Conservation (phyloP, 108 stramenopile genomes). For the Pseudonitzschia multiseries region DNA sequence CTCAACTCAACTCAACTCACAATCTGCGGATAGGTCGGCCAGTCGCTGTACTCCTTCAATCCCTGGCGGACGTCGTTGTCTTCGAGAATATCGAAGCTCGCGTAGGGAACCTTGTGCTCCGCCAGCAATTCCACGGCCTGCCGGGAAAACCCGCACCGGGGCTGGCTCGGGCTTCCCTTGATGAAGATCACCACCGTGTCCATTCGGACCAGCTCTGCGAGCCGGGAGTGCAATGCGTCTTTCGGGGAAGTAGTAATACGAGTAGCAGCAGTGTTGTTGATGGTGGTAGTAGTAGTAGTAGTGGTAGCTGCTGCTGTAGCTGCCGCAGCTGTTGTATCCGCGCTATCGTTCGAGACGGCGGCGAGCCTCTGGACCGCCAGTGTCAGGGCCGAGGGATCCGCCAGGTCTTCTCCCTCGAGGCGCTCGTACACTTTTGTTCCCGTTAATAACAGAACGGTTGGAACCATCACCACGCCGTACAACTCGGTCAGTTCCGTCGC, state of each 20-base stretch:
- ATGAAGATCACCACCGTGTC: slow-evolving; percentile 92
- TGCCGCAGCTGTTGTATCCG: too few species aligned
- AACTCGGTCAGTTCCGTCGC: slow-evolving; percentile 23
- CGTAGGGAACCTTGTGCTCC: slow-evolving; percentile 63
- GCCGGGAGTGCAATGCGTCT: slow-evolving; percentile 50
- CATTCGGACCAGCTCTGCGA: slow-evolving; percentile 56
- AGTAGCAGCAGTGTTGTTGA: neutral
- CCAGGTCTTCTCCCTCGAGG: slow-evolving; percentile 82
- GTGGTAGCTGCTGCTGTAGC: too few species aligned
- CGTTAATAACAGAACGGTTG: slow-evolving; percentile 77
- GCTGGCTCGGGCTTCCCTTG: slow-evolving; percentile 87
- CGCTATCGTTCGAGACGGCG: too few species aligned
- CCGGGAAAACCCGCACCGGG: slow-evolving; percentile 94
- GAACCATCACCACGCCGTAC: slow-evolving; percentile 81
- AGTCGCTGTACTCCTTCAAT: slow-evolving; percentile 84
- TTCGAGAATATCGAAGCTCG: slow-evolving; percentile 84
- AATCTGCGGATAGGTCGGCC: slow-evolving; percentile 97
- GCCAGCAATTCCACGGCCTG: slow-evolving; percentile 81
- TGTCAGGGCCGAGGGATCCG: slow-evolving; percentile 70
- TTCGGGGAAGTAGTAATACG: slow-evolving; percentile 16
- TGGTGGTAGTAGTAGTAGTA: neutral
- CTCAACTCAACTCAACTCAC: neutral
- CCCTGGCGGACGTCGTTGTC: slow-evolving; percentile 90
- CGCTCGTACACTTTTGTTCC: slow-evolving; percentile 45
- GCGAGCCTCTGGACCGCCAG: slow-evolving; percentile 49